Base-by-base conservation (phyloP, 495 filamentous ascomycete genomes). In the Penicillium argentinense region DNA sequence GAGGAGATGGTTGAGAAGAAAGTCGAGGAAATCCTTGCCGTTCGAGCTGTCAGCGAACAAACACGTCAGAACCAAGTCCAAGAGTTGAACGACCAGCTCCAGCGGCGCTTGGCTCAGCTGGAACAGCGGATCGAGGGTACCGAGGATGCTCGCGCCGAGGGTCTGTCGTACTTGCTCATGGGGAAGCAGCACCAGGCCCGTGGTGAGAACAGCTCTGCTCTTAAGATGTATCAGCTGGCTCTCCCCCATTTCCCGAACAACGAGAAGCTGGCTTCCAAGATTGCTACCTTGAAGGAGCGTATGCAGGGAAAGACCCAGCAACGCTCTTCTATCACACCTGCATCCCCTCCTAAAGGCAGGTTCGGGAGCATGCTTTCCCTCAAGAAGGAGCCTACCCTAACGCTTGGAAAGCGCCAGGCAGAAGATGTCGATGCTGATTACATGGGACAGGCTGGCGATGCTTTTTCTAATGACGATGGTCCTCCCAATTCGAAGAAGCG, bases 1-100 rank as follows among this genome's bases (percentile, higher is more conserved):
- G 91, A 96, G 56, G 89, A 91, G 33, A 82, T 97, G 65, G 88
- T 98, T 5, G 87, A 93, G 60, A 86, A 83, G 58, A 95, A 95
- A 52, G 88, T 98, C 0, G 84, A 85, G 33, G 91, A 95, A 60
- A 88, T 93, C 24, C 71, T 97, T 1, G 89, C 91, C 2, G 79
- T 85, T 7, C 81, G 85, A 19, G 72, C 75, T 9, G 54, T 77
- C 21, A 74, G 73, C 54, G 74, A 77, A 19, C 61, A 75, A 39
- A 71, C 75, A 3, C 55, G 71, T 9, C 60, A 72, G 23, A 73
- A 76, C 3, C 75, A 77, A 13, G 74, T 79, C 8, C 70, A 66
- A 4, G 77, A 81, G 17, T 75, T 91, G 13, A 86, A 80, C 46
- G 87, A 91, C 13, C 83, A 88, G 26, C 79, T 96, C 12, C 88